A percentile compares a stretch with the other conserved stretches of the same genome.
These are phyloP conservation scores for Saccharomycopsis sp. DNA, from an alignment of 805 yeast genomes.

Conservation along the genomic window DNA sequence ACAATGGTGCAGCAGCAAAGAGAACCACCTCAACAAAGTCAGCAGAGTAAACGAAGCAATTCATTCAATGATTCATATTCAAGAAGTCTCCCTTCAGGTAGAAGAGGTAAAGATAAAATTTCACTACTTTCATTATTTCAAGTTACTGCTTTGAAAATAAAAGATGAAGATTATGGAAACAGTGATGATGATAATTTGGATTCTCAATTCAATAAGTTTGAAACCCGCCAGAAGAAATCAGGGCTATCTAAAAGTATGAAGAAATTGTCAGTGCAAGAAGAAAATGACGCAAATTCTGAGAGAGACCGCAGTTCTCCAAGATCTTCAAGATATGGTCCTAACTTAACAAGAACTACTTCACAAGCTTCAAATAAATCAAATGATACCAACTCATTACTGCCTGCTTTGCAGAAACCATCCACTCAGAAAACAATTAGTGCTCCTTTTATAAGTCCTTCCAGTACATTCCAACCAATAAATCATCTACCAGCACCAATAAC, in stretches of 20 bases:
- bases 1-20: background rate
- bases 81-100: background rate
- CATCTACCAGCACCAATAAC: constrained; percentile 9
- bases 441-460: background rate
- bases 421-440: no score
- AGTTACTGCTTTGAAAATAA: constrained; percentile 16
- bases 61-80: constrained; percentile 6
- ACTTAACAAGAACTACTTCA: background rate
- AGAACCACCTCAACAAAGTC: background rate
- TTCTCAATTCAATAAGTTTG: constrained; percentile 7
- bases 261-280: background rate
- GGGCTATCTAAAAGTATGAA: background rate
- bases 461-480: background rate
- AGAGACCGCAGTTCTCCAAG: background rate
- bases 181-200: constrained; percentile 5
- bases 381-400: background rate
- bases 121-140: constrained; percentile 17
- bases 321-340: background rate
- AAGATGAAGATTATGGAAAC: constrained; percentile 14
- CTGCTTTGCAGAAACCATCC: no score
- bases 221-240: constrained; percentile 1
- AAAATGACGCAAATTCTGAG: background rate
- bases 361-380: background rate
- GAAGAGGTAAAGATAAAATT: constrained; percentile 11
- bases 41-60: background rate